A percentile compares a stretch with the other conserved stretches of the same genome.
Evolutionary conservation across 495 filamentous ascomycete genomes (phyloP).

Genomic region (Darksidea phi): DNA sequence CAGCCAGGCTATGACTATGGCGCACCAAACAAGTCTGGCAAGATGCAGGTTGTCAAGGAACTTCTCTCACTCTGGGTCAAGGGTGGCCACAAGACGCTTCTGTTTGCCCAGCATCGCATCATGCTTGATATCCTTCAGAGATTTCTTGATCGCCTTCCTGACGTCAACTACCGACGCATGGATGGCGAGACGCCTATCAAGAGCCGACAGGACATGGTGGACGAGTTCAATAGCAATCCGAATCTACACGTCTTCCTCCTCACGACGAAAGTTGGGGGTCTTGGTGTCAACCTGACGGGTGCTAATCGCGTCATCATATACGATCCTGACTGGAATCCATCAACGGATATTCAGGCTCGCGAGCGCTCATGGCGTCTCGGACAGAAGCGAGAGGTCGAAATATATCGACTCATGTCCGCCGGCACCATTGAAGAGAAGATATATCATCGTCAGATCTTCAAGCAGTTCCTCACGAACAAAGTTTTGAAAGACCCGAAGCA

Average conservation of each 20-base stretch:
- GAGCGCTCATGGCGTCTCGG: constrained; percentile 95
- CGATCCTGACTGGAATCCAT: constrained; percentile 97
- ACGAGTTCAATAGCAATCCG: constrained; percentile 82
- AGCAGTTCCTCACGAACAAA: constrained; percentile 93
- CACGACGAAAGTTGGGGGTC: constrained; percentile 90
- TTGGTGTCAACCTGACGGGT: constrained; percentile 91
- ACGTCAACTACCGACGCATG: constrained; percentile 83
- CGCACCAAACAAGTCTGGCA: constrained; percentile 71
- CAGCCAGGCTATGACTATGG: constrained; percentile 71
- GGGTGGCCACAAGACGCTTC: constrained; percentile 81
- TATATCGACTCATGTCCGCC: constrained; percentile 94
- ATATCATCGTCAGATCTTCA: constrained; percentile 96
- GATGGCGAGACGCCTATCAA: constrained; percentile 86
- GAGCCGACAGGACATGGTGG: constrained; percentile 77
- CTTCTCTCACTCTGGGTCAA: constrained; percentile 82
- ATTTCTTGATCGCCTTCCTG: constrained; percentile 63
- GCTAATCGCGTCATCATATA: constrained; percentile 96
- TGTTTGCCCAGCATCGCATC: constrained; percentile 87
- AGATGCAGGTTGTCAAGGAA: constrained; percentile 88
- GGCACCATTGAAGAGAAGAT: constrained; percentile 99
- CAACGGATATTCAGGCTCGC: constrained; percentile 89
- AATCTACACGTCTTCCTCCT: constrained; percentile 84
- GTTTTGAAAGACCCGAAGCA: constrained; percentile 90
- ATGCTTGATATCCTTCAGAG: constrained; percentile 92
- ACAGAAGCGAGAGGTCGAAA: constrained; percentile 88